phyloP scores from a whole-genome alignment of 306 rosid species.

The Betula pendula region DNA sequence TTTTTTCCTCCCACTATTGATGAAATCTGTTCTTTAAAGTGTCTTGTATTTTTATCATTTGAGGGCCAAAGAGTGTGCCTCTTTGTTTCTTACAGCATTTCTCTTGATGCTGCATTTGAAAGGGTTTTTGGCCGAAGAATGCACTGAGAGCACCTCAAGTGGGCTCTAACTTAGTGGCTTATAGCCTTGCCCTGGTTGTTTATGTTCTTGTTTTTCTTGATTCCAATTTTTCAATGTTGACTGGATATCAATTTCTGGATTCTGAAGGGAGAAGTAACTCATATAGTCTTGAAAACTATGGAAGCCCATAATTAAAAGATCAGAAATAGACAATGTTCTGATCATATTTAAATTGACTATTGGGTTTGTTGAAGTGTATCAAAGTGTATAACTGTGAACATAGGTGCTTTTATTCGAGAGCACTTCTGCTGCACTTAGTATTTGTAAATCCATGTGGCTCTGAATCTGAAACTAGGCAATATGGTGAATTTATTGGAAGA shows the following conservation, averaged over 20 bases:
- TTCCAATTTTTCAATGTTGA: not conserved
- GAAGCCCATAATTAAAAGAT: not conserved
- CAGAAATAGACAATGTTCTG: not conserved
- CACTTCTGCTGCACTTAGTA: not conserved
- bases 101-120: not conserved
- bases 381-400: too few relatives aligned
- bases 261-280: not conserved
- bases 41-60: not conserved
- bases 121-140: not conserved
- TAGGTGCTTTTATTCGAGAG: not conserved
- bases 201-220: not conserved
- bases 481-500: not conserved
- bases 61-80: not conserved
- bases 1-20: not conserved
- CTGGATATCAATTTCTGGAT: not conserved
- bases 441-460: not conserved
- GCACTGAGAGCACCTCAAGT: not conserved
- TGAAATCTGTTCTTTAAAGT: not conserved
- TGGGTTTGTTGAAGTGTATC: not conserved
- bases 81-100: not conserved
- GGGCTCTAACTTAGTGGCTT: not conserved
- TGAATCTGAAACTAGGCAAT: not conserved
- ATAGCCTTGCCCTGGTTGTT: not conserved
- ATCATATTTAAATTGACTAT: not conserved
- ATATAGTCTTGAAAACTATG: not conserved